Percentiles rank a stretch among this genome's conserved stretches.
These are phyloP conservation scores for Clitoria ternatea DNA, from an alignment of 306 rosid genomes.

Conservation along the genomic window DNA sequence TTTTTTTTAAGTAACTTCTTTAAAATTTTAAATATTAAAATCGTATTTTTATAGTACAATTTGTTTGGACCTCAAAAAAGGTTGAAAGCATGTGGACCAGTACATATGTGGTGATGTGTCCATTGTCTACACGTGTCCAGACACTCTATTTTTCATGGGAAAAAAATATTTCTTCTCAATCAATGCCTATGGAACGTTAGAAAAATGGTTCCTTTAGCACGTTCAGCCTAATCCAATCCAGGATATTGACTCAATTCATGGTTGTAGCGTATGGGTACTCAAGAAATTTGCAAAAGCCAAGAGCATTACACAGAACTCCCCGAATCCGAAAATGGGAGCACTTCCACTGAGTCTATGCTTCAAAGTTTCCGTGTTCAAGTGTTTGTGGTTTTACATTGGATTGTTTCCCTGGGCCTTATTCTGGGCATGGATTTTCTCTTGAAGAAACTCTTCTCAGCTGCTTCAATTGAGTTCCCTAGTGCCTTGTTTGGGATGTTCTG, in stretches of 20 bases:
- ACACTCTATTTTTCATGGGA: not conserved
- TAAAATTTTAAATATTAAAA: no score
- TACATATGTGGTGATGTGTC: no score
- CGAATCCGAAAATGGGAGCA: slow-evolving; percentile 33
- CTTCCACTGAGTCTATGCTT: slow-evolving; percentile 33
- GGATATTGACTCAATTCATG: slow-evolving; percentile 2
- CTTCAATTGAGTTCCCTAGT: slow-evolving; percentile 75
- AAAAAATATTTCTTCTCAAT: not conserved
- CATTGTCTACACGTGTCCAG: no score
- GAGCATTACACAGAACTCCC: slow-evolving; percentile 34
- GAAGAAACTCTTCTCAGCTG: slow-evolving; percentile 52
- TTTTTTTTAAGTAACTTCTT: no score
- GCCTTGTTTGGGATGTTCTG: slow-evolving; percentile 87
- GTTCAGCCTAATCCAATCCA: not conserved
- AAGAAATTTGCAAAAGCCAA: slow-evolving; percentile 16
- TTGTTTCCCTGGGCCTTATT: slow-evolving; percentile 55
- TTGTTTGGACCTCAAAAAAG: no score
- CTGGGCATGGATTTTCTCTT: slow-evolving; percentile 44
- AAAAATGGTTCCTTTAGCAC: not conserved
- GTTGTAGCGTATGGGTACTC: slow-evolving; percentile 43
- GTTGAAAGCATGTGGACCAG: no score
- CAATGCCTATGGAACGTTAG: no score
- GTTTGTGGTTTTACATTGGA: slow-evolving; percentile 42
- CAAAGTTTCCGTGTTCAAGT: slow-evolving; percentile 45
- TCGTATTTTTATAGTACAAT: no score